These are phyloP conservation scores for Endoconidiophora laricicola DNA, from an alignment of 2,329 filamentous ascomycete species.

Conservation along the genomic window DNA sequence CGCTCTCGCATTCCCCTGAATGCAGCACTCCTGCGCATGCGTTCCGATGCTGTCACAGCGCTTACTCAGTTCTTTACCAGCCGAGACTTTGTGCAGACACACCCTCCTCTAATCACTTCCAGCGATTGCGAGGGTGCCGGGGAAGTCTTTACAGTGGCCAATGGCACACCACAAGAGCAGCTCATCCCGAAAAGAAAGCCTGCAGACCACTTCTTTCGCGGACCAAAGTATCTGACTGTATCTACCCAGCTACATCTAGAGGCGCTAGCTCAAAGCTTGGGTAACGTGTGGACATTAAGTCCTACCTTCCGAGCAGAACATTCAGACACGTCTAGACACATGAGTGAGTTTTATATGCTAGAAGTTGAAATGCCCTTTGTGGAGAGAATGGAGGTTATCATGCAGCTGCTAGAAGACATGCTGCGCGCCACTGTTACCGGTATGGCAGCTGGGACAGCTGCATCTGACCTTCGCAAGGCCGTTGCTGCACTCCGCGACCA, in stretches of 20 bases:
- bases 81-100: constrained; percentile 61
- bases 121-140: constrained; percentile 95
- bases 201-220: constrained; percentile 54
- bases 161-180: constrained; percentile 21
- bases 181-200: constrained; percentile 18
- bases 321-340: constrained; percentile 81
- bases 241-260: constrained; percentile 91
- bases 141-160: constrained; percentile 66
- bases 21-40: constrained; percentile 60
- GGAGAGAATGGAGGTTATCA: constrained; percentile 51
- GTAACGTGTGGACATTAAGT: constrained; percentile 83
- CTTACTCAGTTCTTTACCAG: constrained; percentile 60
- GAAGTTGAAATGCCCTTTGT: constrained; percentile 80
- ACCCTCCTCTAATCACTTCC: constrained; percentile 87
- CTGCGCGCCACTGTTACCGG: constrained; percentile 36
- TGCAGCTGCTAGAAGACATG: constrained; percentile 67
- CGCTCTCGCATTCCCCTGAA: constrained; percentile 69
- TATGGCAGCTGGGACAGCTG: constrained; percentile 26
- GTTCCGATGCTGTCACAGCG: constrained; percentile 61
- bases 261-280: constrained; percentile 72
- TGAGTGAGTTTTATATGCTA: constrained; percentile 98
- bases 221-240: constrained; percentile 87
- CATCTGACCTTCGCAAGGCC: constrained; percentile 28
- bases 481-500: constrained; percentile 1
- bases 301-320: constrained; percentile 88